Conservation (phyloP, 768 basidiomycete genomes). For the Albatrellus ellisii region DNA sequence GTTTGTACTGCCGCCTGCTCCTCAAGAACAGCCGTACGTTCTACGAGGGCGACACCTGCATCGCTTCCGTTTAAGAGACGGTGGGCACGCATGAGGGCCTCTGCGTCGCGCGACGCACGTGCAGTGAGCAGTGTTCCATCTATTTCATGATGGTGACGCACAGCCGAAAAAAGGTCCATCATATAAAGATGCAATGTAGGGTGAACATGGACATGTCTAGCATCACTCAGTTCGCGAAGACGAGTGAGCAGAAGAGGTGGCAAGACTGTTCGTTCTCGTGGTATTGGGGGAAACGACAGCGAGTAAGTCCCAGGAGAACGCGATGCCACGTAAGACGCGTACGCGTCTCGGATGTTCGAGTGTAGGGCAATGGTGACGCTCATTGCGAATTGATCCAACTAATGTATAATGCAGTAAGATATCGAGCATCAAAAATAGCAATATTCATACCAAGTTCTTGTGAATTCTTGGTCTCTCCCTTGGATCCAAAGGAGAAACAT, state of each 20-base stretch:
- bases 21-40: slow-evolving; percentile 14
- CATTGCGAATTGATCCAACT: slow-evolving; percentile 76
- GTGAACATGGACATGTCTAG: slow-evolving; percentile 14
- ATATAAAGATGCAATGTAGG: slow-evolving; percentile 48
- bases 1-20: background rate
- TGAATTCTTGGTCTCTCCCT: slow-evolving; percentile 55
- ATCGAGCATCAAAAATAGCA: background rate
- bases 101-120: slow-evolving; percentile 46
- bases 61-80: slow-evolving; percentile 51
- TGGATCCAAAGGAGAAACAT: slow-evolving; percentile 53
- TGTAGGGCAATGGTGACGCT: slow-evolving; percentile 44
- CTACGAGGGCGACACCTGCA: slow-evolving; percentile 46
- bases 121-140: slow-evolving; percentile 58
- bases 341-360: slow-evolving; percentile 16
- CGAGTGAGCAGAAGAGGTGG: slow-evolving; percentile 17
- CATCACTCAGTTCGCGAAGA: slow-evolving; percentile 17
- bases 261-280: slow-evolving; percentile 11
- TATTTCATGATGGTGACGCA: slow-evolving; percentile 55
- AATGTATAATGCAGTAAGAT: slow-evolving; percentile 1
- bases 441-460: slow-evolving; percentile 42
- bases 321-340: slow-evolving; percentile 20
- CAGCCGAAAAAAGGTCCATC: slow-evolving; percentile 60
- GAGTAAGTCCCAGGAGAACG: slow-evolving; percentile 16
- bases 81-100: slow-evolving; percentile 52
- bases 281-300: slow-evolving; percentile 15